phyloP scores from a whole-genome alignment of 2,329 filamentous ascomycete genomes.

The Metarhizium rileyi region DNA sequence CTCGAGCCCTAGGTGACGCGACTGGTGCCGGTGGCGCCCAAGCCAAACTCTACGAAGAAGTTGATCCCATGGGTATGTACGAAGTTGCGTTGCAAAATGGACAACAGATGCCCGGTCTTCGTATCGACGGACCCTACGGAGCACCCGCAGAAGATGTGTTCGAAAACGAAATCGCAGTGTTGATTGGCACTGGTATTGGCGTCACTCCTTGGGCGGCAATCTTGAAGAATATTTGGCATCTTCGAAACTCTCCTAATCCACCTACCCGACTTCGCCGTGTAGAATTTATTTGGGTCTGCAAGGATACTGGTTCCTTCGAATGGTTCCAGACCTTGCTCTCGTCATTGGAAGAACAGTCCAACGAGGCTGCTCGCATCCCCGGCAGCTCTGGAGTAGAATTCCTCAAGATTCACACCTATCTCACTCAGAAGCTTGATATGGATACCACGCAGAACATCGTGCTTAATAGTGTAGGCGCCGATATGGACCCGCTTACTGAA shows the following conservation, averaged over 20 bases:
- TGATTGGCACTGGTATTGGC: slow-evolving; percentile 79
- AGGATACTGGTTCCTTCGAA: slow-evolving; percentile 89
- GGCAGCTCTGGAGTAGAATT: slow-evolving; percentile 69
- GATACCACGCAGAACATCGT: slow-evolving; percentile 96
- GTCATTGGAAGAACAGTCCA: slow-evolving; percentile 79
- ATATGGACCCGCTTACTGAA: slow-evolving; percentile 85
- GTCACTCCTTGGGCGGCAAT: slow-evolving; percentile 82
- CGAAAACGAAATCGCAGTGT: slow-evolving; percentile 77
- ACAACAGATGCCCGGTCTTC: slow-evolving; percentile 79
- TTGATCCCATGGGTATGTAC: slow-evolving; percentile 95
- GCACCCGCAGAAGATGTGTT: slow-evolving; percentile 97
- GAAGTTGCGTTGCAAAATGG: slow-evolving; percentile 92
- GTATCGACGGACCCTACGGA: slow-evolving; percentile 92
- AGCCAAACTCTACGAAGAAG: slow-evolving; percentile 77
- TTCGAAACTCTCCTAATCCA: slow-evolving; percentile 81
- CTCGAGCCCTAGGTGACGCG: slow-evolving; percentile 82
- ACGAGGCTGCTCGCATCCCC: slow-evolving; percentile 55
- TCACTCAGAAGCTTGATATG: slow-evolving; percentile 84
- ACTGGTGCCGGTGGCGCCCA: slow-evolving; percentile 86
- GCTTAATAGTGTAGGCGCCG: slow-evolving; percentile 83
- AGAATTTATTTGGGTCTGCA: slow-evolving; percentile 99
- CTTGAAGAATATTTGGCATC: slow-evolving; percentile 96
- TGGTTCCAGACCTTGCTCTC: slow-evolving; percentile 96
- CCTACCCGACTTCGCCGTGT: slow-evolving; percentile 84
- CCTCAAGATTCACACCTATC: slow-evolving; percentile 94